Evolutionary conservation across 441 rosid species (phyloP).

Genomic region (Syzygium syzygioides): DNA sequence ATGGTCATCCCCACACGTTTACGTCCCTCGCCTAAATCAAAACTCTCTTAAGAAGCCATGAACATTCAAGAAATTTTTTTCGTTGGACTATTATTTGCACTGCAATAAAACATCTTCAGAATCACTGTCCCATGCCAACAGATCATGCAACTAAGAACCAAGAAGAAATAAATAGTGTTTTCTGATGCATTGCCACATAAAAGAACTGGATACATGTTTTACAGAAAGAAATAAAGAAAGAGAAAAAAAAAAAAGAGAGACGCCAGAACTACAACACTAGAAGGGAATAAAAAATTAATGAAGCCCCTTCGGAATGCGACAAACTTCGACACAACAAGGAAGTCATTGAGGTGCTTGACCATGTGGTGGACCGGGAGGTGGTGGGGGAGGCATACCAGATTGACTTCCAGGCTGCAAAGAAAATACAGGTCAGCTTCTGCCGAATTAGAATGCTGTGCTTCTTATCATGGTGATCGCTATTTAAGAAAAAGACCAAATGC

Average conservation of each 20-base stretch:
- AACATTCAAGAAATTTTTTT: background rate
- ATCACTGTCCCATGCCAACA: background rate
- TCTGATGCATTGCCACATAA: background rate
- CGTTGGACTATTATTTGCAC: background rate
- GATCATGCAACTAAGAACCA: background rate
- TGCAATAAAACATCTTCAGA: background rate
- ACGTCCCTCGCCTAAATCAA: background rate
- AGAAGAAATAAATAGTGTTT: background rate
- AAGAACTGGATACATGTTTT: background rate
- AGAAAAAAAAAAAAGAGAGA: background rate
- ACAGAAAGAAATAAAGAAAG: background rate
- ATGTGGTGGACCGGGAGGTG: constrained; percentile 59
- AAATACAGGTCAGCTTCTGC: background rate
- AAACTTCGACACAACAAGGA: background rate
- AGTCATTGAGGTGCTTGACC: constrained; percentile 35
- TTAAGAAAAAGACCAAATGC: background rate
- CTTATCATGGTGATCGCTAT: background rate
- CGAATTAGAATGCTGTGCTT: background rate
- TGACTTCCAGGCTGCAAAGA: constrained; percentile 53
- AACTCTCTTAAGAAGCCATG: background rate
- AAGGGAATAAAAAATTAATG: background rate
- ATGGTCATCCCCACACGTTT: background rate
- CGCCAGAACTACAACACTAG: background rate
- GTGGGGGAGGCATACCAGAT: constrained; percentile 45
- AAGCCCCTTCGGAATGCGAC: background rate